A percentile compares a stretch with the other conserved stretches of the same genome.
Conservation (phyloP, 2,329 filamentous ascomycete genomes). For the Pochonia chlamydosporia region DNA sequence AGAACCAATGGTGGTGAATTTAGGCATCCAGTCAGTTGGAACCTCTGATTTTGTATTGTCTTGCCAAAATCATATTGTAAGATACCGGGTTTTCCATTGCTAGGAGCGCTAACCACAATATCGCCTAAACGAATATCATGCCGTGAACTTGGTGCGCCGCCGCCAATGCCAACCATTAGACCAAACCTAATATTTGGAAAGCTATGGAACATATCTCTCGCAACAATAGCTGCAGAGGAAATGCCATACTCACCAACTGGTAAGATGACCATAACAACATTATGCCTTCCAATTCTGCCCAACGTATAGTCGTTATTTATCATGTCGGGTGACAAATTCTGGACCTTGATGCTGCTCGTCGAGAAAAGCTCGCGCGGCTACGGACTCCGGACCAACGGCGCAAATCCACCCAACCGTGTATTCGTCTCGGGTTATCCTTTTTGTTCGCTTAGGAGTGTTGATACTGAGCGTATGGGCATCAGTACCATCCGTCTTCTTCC, state of each 20-base stretch:
- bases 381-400: conserved; percentile 28
- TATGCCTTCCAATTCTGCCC: conserved; percentile 11
- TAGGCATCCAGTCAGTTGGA: conserved; percentile 7
- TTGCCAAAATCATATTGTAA: conserved; percentile 20
- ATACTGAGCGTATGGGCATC: no score
- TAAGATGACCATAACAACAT: conserved; percentile 12
- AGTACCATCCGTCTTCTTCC: no score
- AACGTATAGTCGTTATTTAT: conserved; percentile 11
- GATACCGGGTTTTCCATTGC: conserved; percentile 8
- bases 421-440: no score
- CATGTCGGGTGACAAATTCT: conserved; percentile 17
- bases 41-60: conserved; percentile 8
- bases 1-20: conserved; percentile 12
- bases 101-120: conserved; percentile 13
- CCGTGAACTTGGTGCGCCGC: conserved; percentile 24
- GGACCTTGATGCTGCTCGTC: conserved; percentile 22
- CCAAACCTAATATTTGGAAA: conserved; percentile 23
- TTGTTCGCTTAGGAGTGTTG: background rate
- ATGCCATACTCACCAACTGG: conserved; percentile 9
- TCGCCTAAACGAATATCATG: conserved; percentile 26
- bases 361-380: conserved; percentile 31
- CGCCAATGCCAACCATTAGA: conserved; percentile 11
- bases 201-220: conserved; percentile 19
- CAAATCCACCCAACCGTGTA: conserved; percentile 40
- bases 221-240: conserved; percentile 15